Base-by-base conservation (phyloP, 805 yeast species). In the Komagataella phaffii region DNA sequence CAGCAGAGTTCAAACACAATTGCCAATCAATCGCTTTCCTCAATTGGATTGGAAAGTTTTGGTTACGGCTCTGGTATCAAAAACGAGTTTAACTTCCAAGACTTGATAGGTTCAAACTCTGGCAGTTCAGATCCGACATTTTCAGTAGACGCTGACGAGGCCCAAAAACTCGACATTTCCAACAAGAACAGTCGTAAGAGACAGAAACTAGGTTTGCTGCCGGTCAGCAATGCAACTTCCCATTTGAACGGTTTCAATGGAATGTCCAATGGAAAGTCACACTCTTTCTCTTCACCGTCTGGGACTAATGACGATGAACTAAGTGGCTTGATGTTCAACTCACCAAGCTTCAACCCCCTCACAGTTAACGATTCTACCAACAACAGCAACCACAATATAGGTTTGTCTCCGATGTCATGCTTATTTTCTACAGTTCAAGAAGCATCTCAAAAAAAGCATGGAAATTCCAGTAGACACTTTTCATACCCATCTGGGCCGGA, bases 141-240 rank as follows among this genome's bases (percentile, higher is more conserved):
- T 19, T 10, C 19, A 17, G 19, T 45, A 8, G n/a, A 45, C 3
- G 12, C 46, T 45, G 48, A 46, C 17, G 24, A 46, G 48, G 23
- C 14, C 48, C 40, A 30, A 14, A n/a, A 19, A 17, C 8, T 46
- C 14, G 48, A 19, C 23, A 19, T 46, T 18, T 46, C 24, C 36
- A 19, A 3, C 6, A n/a, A 17, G 24, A 17, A 21, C 21, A 17
- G 24, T 8, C 23, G 23, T 23, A 46, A 46, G 48, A 46, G 48
- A 19, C 48, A 46, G 48, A 46, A 46, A 24, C 21, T 46, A 6
- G 48, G 48, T 7, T 24, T 46, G 23, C 23, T 46, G 48, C 48
- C 48, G 7, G 48, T 46, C 17, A 10, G 36, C 17, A 21, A 23
- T 23, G 23, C n/a, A 8, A 8, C 47, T 19, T 45, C 19, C 18